Conservation (phyloP, 371 early-diverging fungal species). For the Rhizomucor miehei region DNA sequence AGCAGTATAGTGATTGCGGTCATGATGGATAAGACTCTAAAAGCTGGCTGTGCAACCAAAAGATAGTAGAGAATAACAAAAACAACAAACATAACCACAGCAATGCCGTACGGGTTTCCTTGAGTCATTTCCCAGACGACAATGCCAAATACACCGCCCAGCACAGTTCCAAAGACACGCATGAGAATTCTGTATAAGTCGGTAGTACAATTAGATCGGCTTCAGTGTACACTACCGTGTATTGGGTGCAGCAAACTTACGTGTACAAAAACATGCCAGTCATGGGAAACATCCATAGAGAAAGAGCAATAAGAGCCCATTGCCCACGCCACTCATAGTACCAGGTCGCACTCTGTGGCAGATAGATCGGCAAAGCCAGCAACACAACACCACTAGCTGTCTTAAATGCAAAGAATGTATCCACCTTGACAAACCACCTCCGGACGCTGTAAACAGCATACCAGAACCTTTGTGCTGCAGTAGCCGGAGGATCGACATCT, state of each 20-base stretch:
- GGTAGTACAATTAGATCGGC: not conserved
- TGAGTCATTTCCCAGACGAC: conserved; percentile 41
- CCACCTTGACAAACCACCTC: conserved; percentile 22
- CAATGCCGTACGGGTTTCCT: conserved; percentile 41
- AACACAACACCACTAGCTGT: conserved; percentile 35
- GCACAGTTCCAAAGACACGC: conserved; percentile 28
- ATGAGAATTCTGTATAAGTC: conserved; percentile 23
- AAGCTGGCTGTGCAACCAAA: conserved; percentile 24
- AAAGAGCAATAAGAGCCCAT: conserved; percentile 41
- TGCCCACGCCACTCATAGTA: conserved; percentile 40
- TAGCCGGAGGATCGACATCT: conserved; percentile 35
- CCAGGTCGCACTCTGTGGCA: conserved; percentile 25
- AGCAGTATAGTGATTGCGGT: conserved; percentile 28
- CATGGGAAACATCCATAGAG: conserved; percentile 39
- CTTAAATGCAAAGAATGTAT: conserved; percentile 35
- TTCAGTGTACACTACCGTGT: not conserved
- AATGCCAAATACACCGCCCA: conserved; percentile 34
- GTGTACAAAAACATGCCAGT: conserved; percentile 38
- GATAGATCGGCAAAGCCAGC: conserved; percentile 30
- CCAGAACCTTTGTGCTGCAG: conserved; percentile 24
- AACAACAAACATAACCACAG: conserved; percentile 25
- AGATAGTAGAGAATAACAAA: conserved; percentile 28
- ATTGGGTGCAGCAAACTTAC: conserved; percentile 11
- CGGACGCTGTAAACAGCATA: conserved; percentile 12
- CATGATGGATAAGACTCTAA: conserved; percentile 26